Evolutionary conservation across 2,329 filamentous ascomycete genomes (phyloP), one percentile per base, ranked within the genome.

Genomic region (Xylariaceae sp.): DNA sequence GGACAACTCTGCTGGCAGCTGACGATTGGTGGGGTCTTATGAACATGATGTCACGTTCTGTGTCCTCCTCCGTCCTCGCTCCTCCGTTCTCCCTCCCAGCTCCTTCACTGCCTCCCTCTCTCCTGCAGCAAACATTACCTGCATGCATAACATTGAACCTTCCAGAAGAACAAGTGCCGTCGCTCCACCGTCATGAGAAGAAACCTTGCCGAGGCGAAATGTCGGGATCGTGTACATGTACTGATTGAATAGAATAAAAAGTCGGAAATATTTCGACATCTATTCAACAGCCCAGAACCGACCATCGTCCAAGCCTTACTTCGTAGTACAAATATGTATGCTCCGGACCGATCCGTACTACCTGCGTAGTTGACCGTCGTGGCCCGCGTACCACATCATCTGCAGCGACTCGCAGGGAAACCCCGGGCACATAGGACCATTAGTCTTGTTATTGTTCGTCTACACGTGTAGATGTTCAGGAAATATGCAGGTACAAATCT

Each of bases 1-100:
- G 32, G 40, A 52, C 50, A 43, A 45, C 50, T 48, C 46, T 45
- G 48, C 55, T 50, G 60, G 53, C 58, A 42, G 45, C 49, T 54
- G 58, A 56, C 56, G 37, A 37, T 37, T 37, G 32, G 32, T 37
- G 32, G 32, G 32, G 32, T 7, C 32, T 16, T 37, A 3, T 7
- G 32, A 14, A 7, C 32, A 37, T 37, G 32, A 37, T 37, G 32
- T 37, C 32, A 37, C 32, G 32, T 16, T 37, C 32, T 37, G 32
- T 37, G 32, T 10, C 32, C 32, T 37, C 32, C 32, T 37, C 14
- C 9, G 5, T 12, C 32, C 3, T 29, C n/a, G n/a, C n/a, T n/a
- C n/a, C n/a, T n/a, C n/a, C n/a, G n/a, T n/a, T n/a, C n/a, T n/a
- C n/a, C n/a, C n/a, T n/a, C n/a, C 4, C 9, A 26, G 23, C 23